Base-by-base conservation (phyloP, 2,329 filamentous ascomycete species). In the Paraphoma chrysanthemicola region DNA sequence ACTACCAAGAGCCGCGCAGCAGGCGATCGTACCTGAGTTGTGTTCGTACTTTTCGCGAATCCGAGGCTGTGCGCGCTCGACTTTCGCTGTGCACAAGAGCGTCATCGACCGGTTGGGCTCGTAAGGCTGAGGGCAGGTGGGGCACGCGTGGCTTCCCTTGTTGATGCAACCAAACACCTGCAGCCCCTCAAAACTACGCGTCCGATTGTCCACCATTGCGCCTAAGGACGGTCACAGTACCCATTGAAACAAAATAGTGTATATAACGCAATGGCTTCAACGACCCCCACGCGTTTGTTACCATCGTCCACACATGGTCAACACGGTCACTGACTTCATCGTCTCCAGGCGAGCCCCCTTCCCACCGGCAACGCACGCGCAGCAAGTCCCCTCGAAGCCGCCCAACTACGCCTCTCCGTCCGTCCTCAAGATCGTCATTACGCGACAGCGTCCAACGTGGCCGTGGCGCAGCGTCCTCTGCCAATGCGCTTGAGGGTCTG, bases 361-460 rank as follows among this genome's bases (percentile, higher is more conserved):
- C 62, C n/a, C 53, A 59, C 52, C 60, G 68, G 62, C 59, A 60
- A 16, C 80, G 82, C 60, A 87, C 88, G 23, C 83, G 82, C 50
- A 90, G 87, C 42, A 88, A 86, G 62, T 77, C 74, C 1, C 69
- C 69, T 9, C 72, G 83, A 16, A 92, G 91, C 42, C 89, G 92
- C 59, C 95, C 94, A 18, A 97, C 93, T 2, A 98, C 95, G 4
- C 95, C 95, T 30, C 86, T 99, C 9, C 91, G 94, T 47, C 91
- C 94, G 14, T 92, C 91, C 17, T 97, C 94, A 3, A 90, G 94
- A 50, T 93, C 91, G 16, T 97, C 93, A 11, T 87, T 97, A 62
- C 91, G 92, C 71, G 91, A 75, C 59, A 72, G 69, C 44, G 64
- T 70, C 28, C 69, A 70, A 29, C 72, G 72, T 54, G 70, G 67